Conservation (phyloP, 73 alveolate genomes). For the Paramecium biaurelia region DNA sequence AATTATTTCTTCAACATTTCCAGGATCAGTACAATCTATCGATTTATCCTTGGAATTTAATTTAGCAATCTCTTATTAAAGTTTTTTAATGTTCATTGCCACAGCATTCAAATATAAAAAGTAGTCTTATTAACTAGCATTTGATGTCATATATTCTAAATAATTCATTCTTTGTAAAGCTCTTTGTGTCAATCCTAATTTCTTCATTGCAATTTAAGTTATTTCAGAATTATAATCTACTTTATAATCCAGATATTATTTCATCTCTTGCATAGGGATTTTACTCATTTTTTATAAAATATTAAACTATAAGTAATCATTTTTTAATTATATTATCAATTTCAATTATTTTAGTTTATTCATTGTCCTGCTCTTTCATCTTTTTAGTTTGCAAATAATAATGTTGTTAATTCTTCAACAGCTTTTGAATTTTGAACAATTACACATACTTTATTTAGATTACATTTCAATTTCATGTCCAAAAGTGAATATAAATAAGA, state of each 20-base stretch:
- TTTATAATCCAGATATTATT: not conserved
- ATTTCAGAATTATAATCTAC: not conserved
- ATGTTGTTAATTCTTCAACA: not conserved
- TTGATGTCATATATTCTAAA: not conserved
- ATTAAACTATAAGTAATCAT: not conserved
- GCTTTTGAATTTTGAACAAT: not conserved
- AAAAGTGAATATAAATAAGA: not conserved
- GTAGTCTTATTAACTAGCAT: not conserved
- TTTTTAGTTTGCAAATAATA: slow-evolving; percentile 19
- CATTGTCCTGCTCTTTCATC: slow-evolving; percentile 40
- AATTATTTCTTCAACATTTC: not conserved
- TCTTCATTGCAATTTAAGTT: not conserved
- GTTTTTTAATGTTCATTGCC: not conserved
- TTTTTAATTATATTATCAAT: not conserved
- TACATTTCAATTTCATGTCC: not conserved
- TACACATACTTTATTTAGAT: not conserved
- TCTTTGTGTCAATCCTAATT: not conserved
- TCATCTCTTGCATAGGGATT: not conserved
- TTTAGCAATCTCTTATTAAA: not conserved
- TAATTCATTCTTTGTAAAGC: not conserved
- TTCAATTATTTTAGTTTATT: not conserved
- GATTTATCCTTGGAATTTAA: not conserved
- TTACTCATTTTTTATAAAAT: not conserved
- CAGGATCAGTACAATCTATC: not conserved
- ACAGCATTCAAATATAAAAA: not conserved